Base-by-base conservation (phyloP, 2,329 filamentous ascomycete genomes). In the Cladorrhinum sp. region DNA sequence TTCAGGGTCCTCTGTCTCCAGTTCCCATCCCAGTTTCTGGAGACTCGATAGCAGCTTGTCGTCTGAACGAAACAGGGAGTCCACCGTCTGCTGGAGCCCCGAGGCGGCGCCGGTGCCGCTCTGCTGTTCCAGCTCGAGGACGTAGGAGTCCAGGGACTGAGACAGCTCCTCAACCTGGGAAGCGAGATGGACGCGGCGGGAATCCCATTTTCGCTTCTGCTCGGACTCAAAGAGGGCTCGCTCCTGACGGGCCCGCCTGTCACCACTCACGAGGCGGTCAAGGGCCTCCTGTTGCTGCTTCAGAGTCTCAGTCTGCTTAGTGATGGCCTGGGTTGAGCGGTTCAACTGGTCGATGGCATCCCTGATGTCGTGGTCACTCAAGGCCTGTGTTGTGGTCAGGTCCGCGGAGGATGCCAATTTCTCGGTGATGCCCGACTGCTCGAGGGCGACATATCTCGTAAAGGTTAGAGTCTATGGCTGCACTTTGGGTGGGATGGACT, bases 1-100 rank as follows among this genome's bases (percentile, higher is more conserved):
- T 8, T 83, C 80, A 0, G 78, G 76, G 23, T 81, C 76, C 52
- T 81, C 77, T 3, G 77, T 77, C 9, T 84, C 77, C 2, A 90
- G 77, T 65, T 87, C 86, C 61, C 80, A 81, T 0, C 86, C 81
- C 1, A 91, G 78, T 65, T 88, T 89, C 68, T 89, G 85, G 2
- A 91, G 75, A 61, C 86, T 86, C 20, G 82, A 77, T 1, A 91
- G 75, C 2, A 90, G 77, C 63, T 83, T 85, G 69, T 91, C 87
- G 62, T 91, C 88, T 1, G 85, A 82, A 8, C 78, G 77, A 8
- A 89, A 73, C 10, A 83, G 72, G 16, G 75, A 75, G 21, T 80
- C 77, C 0, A 86, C 74, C 0, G 79, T 79, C 59, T 80, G 75
- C 52, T 78, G 79, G 16, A 87, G 70, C 2, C 74, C 73, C 1